phyloP scores from a whole-genome alignment of 2,329 filamentous ascomycete genomes.

The Chaetomiaceae sp. region DNA sequence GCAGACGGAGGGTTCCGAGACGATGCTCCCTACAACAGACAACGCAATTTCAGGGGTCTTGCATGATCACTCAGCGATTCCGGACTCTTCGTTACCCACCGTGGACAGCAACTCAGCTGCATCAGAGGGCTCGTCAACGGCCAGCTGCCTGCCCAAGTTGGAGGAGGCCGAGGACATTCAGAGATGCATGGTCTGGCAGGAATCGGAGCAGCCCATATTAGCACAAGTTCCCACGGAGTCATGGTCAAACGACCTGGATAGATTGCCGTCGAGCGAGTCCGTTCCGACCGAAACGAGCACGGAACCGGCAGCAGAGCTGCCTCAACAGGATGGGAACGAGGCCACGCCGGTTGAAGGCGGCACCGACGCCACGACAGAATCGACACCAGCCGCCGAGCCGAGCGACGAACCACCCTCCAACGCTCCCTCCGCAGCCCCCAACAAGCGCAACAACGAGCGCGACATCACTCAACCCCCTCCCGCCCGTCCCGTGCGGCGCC shows the following conservation, averaged over 20 bases:
- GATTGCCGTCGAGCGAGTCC: no score
- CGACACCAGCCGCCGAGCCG: background rate
- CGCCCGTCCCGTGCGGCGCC: slow-evolving; percentile 23
- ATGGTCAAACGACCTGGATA: no score
- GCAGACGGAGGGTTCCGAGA: background rate
- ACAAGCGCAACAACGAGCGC: background rate
- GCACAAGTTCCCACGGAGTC: no score
- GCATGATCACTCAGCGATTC: background rate
- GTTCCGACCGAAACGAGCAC: no score
- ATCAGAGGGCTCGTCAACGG: no score
- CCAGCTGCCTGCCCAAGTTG: no score
- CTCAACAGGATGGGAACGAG: background rate
- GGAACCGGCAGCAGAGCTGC: background rate
- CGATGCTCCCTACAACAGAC: slow-evolving; percentile 19
- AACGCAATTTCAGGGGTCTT: background rate
- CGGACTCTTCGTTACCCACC: background rate
- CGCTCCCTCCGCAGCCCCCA: background rate
- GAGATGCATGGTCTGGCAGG: no score
- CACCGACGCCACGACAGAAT: background rate
- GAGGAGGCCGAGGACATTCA: no score
- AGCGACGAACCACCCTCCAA: background rate
- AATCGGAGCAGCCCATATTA: no score
- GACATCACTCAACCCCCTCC: background rate
- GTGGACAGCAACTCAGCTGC: no score
- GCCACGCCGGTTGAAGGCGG: background rate